Conservation (phyloP, 805 yeast species). For the Sugiyamaella americana region DNA sequence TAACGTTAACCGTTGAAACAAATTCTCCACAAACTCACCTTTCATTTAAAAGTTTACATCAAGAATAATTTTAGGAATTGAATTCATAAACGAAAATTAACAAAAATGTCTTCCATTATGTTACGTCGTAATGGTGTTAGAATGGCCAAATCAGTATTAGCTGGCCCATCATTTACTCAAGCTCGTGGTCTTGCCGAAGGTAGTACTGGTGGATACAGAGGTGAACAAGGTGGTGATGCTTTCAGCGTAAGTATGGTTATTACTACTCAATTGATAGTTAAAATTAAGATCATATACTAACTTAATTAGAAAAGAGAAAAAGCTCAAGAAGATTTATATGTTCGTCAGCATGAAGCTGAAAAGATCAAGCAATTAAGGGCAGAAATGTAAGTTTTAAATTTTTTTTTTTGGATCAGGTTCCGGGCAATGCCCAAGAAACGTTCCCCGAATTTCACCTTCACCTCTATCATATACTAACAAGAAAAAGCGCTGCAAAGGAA, state of each 20-base stretch:
- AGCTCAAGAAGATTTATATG: slow-evolving; percentile 81
- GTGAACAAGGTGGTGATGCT: slow-evolving; percentile 49
- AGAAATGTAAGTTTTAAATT: slow-evolving; percentile 32
- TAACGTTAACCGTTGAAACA: no score
- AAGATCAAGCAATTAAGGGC: slow-evolving; percentile 69
- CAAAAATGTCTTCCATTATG: slow-evolving; percentile 9
- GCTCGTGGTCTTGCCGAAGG: slow-evolving; percentile 47
- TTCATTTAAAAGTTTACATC: no score
- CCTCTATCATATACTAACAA: background rate
- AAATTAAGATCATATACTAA: no score
- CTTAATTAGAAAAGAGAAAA: slow-evolving; percentile 84
- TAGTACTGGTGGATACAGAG: slow-evolving; percentile 54
- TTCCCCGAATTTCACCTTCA: no score
- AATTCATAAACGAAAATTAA: no score
- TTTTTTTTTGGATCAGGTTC: no score
- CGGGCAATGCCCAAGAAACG: no score
- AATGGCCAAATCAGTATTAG: slow-evolving; percentile 9
- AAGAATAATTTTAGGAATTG: no score
- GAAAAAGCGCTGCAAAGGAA: slow-evolving; percentile 17
- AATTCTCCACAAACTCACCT: no score
- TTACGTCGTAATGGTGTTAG: slow-evolving; percentile 1
- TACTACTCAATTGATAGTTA: background rate
- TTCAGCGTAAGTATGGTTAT: slow-evolving; percentile 43
- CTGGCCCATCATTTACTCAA: background rate
- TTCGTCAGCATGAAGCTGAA: slow-evolving; percentile 87